These are phyloP conservation scores for Nakazawaea molendinolei DNA, from an alignment of 805 yeast species.

Conservation along the genomic window DNA sequence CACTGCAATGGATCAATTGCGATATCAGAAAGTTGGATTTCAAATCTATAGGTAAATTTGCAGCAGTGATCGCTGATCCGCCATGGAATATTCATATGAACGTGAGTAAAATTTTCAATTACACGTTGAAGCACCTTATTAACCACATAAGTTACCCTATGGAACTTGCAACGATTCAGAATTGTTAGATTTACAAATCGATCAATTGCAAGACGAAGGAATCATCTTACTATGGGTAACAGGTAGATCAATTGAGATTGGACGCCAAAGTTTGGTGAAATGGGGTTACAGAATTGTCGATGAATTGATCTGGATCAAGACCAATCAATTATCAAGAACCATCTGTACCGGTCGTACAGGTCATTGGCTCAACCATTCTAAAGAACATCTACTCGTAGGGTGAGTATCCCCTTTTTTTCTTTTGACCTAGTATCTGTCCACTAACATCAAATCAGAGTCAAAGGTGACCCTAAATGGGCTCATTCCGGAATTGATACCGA, in stretches of 20 bases:
- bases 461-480: conserved; percentile 75
- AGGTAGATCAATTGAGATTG: conserved; percentile 86
- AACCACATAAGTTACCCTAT: conserved; percentile 39
- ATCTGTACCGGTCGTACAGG: conserved; percentile 96
- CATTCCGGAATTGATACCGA: conserved; percentile 64
- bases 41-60: conserved; percentile 67
- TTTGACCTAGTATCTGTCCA: background rate
- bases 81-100: conserved; percentile 97
- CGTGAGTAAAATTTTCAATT: conserved; percentile 14
- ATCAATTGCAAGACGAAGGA: conserved; percentile 75
- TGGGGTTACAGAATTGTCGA: conserved; percentile 83
- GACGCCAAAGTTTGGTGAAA: conserved; percentile 62
- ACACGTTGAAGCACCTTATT: no score
- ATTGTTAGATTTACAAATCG: conserved; percentile 57
- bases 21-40: conserved; percentile 75
- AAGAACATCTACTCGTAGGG: conserved; percentile 85
- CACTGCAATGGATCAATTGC: conserved; percentile 84
- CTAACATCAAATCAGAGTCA: conserved; percentile 35
- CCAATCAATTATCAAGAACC: conserved; percentile 81
- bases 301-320: conserved; percentile 86
- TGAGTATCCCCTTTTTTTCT: conserved; percentile 9
- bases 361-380: conserved; percentile 94
- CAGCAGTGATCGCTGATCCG: conserved; percentile 84
- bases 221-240: conserved; percentile 88
- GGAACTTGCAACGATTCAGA: conserved; percentile 77